These are phyloP conservation scores for Astrephomene gubernaculifera DNA, from an alignment of 139 green algal species.

Conservation along the genomic window DNA sequence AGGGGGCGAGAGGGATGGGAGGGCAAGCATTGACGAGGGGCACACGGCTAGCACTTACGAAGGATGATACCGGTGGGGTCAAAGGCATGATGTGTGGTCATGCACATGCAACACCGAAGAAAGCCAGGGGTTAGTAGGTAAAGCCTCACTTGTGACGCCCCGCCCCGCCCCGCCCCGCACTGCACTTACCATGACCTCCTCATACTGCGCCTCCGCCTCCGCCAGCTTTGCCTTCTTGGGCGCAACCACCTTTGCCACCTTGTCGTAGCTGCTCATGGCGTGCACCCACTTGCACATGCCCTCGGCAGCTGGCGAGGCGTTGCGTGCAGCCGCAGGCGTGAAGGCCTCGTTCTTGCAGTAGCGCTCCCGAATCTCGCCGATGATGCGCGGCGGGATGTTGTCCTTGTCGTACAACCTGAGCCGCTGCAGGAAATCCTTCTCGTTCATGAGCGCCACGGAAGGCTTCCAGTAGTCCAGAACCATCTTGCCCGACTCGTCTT, in stretches of 20 bases:
- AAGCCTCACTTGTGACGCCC: too few relatives aligned
- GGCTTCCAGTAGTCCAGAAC: conserved; percentile 85
- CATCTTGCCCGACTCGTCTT: conserved; percentile 69
- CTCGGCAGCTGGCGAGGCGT: conserved; percentile 70
- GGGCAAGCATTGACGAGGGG: too few relatives aligned
- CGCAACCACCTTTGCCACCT: conserved; percentile 78
- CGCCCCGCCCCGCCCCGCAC: background rate
- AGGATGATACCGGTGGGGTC: too few relatives aligned
- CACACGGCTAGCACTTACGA: too few relatives aligned
- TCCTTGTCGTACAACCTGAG: conserved; percentile 88
- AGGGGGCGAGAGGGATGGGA: too few relatives aligned
- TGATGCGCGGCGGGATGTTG: conserved; percentile 76
- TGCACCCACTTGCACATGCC: conserved; percentile 85
- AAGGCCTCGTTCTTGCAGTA: conserved; percentile 81
- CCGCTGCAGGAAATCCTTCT: conserved; percentile 76
- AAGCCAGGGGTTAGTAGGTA: too few relatives aligned
- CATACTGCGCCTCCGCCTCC: conserved; percentile 75
- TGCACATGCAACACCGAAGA: too few relatives aligned
- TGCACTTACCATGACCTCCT: conserved; percentile 71
- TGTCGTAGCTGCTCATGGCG: conserved; percentile 86
- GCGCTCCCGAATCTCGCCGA: conserved; percentile 67
- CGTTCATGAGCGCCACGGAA: conserved; percentile 72
- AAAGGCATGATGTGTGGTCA: too few relatives aligned
- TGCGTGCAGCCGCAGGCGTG: conserved; percentile 64
- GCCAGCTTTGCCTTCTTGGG: conserved; percentile 82